phyloP scores from a whole-genome alignment of 2,329 filamentous ascomycete species.

The Hyphodiscus sp. region DNA sequence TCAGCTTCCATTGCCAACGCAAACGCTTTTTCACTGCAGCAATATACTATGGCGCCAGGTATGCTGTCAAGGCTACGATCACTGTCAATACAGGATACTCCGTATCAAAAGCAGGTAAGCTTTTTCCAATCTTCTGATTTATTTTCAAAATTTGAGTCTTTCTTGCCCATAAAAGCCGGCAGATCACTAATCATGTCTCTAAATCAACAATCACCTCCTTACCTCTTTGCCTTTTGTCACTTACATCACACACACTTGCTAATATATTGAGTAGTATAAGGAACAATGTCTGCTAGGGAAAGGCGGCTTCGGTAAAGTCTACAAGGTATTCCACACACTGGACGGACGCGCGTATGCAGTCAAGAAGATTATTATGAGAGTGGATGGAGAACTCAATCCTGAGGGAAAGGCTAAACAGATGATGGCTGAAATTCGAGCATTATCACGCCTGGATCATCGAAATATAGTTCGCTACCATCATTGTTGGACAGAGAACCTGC shows the following conservation, averaged over 20 bases:
- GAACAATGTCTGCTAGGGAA: conserved; percentile 52
- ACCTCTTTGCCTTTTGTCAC: conserved; percentile 1
- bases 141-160: not conserved
- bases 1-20: not conserved
- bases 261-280: conserved; percentile 34
- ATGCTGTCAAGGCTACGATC: not conserved
- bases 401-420: conserved; percentile 4
- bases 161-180: not conserved
- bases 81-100: not conserved
- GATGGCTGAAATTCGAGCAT: conserved; percentile 47
- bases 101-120: not conserved
- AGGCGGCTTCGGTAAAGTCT: conserved; percentile 61
- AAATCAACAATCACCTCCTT: conserved; percentile 4
- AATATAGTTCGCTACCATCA: conserved; percentile 62
- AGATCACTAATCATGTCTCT: not conserved
- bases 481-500: conserved; percentile 53
- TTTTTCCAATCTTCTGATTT: no score
- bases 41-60: not conserved
- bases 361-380: conserved; percentile 55
- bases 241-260: conserved; percentile 25
- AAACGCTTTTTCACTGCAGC: not conserved
- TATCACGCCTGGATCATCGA: conserved; percentile 55
- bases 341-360: conserved; percentile 58
- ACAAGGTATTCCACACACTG: conserved; percentile 52
- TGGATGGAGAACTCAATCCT: not conserved